Conservation (phyloP, 768 basidiomycete genomes). For the Dioszegia aurantiaca region DNA sequence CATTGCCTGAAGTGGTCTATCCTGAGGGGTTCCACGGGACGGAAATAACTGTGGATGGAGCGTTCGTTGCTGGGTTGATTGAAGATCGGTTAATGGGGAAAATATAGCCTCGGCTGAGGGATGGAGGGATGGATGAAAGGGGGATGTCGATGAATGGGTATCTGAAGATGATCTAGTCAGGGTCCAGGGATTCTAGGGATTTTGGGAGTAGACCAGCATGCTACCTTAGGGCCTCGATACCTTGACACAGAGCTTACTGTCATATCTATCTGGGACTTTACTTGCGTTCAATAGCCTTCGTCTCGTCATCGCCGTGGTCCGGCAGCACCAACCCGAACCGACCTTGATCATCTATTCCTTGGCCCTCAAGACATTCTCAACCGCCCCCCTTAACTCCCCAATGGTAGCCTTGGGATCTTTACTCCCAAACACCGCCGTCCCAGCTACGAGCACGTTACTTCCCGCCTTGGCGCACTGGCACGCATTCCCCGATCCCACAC, state of each 20-base stretch:
- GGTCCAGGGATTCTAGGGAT: too few relatives aligned
- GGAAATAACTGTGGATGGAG: conserved; percentile 57
- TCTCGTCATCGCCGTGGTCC: too few relatives aligned
- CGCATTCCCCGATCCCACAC: conserved; percentile 87
- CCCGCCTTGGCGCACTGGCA: conserved; percentile 86
- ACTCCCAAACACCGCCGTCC: conserved; percentile 88
- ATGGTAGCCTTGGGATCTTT: conserved; percentile 77
- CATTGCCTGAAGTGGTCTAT: conserved; percentile 43
- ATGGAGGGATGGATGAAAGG: background rate
- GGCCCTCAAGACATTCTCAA: conserved; percentile 1
- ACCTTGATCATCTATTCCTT: too few relatives aligned
- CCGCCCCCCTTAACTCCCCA: conserved; percentile 8
- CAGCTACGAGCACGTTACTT: conserved; percentile 96
- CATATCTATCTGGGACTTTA: too few relatives aligned
- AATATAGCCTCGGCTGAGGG: conserved; percentile 6
- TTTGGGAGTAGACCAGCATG: too few relatives aligned
- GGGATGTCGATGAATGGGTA: background rate
- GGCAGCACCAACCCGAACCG: too few relatives aligned
- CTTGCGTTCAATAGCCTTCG: background rate
- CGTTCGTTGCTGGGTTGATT: conserved; percentile 65
- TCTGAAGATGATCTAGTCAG: background rate
- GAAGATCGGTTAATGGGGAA: conserved; percentile 60
- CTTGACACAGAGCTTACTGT: too few relatives aligned
- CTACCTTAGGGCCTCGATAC: too few relatives aligned
- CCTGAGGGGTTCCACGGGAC: conserved; percentile 52